Conservation (phyloP, 208 protist species). For the Crithidia sp. region DNA sequence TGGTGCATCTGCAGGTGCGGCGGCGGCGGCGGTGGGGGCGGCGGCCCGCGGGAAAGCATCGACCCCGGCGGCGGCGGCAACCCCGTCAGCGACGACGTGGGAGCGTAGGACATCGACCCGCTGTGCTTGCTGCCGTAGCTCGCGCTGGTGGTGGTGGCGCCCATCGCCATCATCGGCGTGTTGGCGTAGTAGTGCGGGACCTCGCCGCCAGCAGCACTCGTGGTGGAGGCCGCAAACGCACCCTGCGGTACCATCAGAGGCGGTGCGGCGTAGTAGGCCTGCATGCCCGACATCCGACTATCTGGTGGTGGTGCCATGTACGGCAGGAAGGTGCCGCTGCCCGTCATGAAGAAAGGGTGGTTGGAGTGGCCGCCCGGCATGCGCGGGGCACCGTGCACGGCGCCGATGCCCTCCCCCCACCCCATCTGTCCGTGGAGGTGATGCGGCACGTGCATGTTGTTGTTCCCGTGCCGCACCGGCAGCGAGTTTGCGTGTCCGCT, state of each 20-base stretch:
- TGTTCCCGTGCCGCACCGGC: background rate
- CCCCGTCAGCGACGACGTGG: background rate
- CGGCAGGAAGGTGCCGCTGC: constrained; percentile 3
- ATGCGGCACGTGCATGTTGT: background rate
- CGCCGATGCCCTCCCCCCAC: background rate
- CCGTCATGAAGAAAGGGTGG: constrained; percentile 4
- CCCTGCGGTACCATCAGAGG: constrained; percentile 10
- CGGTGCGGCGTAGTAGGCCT: background rate
- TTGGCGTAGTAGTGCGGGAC: constrained; percentile 1
- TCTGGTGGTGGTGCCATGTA: constrained; percentile 11
- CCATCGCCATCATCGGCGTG: background rate
- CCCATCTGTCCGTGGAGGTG: background rate
- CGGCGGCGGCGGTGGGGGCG: background rate
- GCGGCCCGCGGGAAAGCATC: background rate
- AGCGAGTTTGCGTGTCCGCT: constrained; percentile 2
- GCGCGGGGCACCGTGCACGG: background rate
- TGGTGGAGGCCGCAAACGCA: background rate
- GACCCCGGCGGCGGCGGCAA: background rate
- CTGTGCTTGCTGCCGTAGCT: constrained; percentile 11
- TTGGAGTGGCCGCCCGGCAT: background rate
- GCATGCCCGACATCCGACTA: background rate
- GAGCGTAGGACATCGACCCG: constrained; percentile 5
- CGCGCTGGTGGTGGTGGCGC: background rate
- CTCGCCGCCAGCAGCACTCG: background rate
- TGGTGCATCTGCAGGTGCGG: background rate